Base-by-base conservation (phyloP, 2,329 filamentous ascomycete species). In the Drechslerella coelobrocha region DNA sequence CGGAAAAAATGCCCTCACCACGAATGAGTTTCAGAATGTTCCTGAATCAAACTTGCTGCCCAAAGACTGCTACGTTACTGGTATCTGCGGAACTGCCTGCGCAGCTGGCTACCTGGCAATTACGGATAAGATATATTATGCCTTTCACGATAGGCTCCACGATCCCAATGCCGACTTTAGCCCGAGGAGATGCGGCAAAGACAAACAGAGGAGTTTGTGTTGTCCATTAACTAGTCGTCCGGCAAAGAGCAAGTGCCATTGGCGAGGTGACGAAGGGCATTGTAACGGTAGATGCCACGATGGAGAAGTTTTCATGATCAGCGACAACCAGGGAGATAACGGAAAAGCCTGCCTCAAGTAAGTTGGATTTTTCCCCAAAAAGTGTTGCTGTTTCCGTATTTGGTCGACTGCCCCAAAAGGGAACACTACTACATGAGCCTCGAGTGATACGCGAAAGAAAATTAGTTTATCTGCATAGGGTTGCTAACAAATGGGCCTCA, bases 231-330 rank as follows among this genome's bases (percentile, higher is more conserved):
- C 75, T 7, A 74, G 72, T 6, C 75, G 76, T 21, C 79, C 78
- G 1, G 73, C 78, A 43, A 73, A 75, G 0, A 71, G 75, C 1
- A 68, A 76, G 10, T 80, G 78, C 47, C 69, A 55, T 29, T 80
- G 77, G 78, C 75, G 77, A 59, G 78, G 78, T 2, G 72, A 57
- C 2, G 69, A 63, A 29, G 68, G 71, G 6, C 73, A 34, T n/a
- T 78, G 77, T 73, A 78, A 78, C 48, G 76, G 78, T 29, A 76
- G 76, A 54, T 79, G 78, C 50, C 75, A 79, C 41, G 75, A 76
- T 45, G 76, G 75, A 47, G 77, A 80, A 72, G 77, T 79, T 34
- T 66, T 76, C 29, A 61, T 79, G 31, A 72, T 77, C 41, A 74
- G 73, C 21, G 77, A 75, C 56, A 72, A 72, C n/a, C 78, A 74